These are phyloP conservation scores for Jackrogersella multiformis DNA, from an alignment of 495 filamentous ascomycete species.

Conservation along the genomic window DNA sequence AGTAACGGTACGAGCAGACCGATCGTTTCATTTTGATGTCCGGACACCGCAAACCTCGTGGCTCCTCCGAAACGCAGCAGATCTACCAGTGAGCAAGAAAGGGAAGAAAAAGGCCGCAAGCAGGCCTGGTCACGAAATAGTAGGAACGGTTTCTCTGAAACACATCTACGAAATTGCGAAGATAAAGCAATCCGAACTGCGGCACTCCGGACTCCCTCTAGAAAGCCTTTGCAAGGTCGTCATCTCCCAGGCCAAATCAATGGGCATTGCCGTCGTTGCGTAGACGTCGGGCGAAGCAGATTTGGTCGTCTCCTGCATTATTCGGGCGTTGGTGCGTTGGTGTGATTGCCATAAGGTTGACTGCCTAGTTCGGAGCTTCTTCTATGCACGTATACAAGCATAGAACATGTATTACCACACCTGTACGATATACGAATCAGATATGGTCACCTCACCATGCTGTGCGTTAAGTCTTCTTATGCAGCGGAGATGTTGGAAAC, in stretches of 20 bases:
- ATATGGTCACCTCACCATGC: neutral
- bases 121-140: constrained; percentile 77
- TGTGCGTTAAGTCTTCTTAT: constrained; percentile 9
- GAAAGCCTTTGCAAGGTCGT: constrained; percentile 86
- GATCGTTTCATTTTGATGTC: constrained; percentile 91
- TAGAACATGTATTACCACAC: constrained; percentile 26
- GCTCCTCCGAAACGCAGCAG: constrained; percentile 84
- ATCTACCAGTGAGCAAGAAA: constrained; percentile 74
- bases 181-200: constrained; percentile 88
- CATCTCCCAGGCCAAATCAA: constrained; percentile 86
- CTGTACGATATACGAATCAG: constrained; percentile 27
- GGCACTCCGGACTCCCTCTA: constrained; percentile 80
- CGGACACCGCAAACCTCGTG: constrained; percentile 92
- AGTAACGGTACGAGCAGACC: constrained; percentile 91
- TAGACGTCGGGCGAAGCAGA: constrained; percentile 49
- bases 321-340: constrained; percentile 21
- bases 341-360: constrained; percentile 13
- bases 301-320: neutral
- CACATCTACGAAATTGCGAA: constrained; percentile 98
- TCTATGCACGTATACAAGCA: constrained; percentile 24
- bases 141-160: constrained; percentile 88
- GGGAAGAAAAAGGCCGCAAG: constrained; percentile 80
- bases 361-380: constrained; percentile 14
- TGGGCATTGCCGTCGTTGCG: constrained; percentile 82
- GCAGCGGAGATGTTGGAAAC: constrained; percentile 4